Percentiles rank a stretch among this genome's conserved stretches.
Conservation (phyloP, 2,329 filamentous ascomycete genomes). For the Ceratocystis colombiana region DNA sequence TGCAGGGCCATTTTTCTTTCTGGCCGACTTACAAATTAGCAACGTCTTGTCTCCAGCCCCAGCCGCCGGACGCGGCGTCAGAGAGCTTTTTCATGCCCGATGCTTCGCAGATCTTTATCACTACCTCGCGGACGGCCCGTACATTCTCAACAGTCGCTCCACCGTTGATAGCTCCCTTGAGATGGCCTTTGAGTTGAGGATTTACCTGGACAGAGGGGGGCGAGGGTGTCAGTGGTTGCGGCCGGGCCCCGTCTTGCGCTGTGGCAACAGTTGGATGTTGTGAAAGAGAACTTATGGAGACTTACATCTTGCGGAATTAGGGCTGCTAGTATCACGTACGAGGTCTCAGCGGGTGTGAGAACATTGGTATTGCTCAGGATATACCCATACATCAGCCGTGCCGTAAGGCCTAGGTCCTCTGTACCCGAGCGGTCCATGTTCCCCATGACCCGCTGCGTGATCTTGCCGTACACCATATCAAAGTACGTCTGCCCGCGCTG, state of each 20-base stretch:
- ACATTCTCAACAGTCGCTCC: conserved; percentile 42
- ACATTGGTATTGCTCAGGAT: conserved; percentile 41
- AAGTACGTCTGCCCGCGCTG: conserved; percentile 40
- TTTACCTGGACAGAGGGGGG: conserved; percentile 36
- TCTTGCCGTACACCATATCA: conserved; percentile 41
- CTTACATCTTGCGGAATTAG: conserved; percentile 44
- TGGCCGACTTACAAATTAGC: conserved; percentile 33
- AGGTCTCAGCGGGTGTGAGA: conserved; percentile 40
- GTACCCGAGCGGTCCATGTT: conserved; percentile 42
- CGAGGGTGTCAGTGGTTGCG: too few species aligned
- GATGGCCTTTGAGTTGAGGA: conserved; percentile 44
- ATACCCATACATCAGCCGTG: conserved; percentile 42
- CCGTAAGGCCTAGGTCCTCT: conserved; percentile 41
- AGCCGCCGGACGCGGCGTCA: conserved; percentile 33
- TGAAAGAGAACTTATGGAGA: conserved; percentile 9
- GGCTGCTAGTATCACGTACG: conserved; percentile 42
- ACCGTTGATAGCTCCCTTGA: conserved; percentile 42
- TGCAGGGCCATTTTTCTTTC: not conserved
- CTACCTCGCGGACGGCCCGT: conserved; percentile 39
- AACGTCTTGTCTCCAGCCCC: conserved; percentile 40
- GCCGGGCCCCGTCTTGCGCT: not conserved
- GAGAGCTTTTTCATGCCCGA: conserved; percentile 39
- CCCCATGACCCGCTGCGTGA: conserved; percentile 39
- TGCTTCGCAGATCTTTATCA: conserved; percentile 40
- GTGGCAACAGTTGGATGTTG: conserved; percentile 6